Evolutionary conservation across 1,139 yeast species (phyloP).

Genomic region (Yamadazyma songkhlaensis): DNA sequence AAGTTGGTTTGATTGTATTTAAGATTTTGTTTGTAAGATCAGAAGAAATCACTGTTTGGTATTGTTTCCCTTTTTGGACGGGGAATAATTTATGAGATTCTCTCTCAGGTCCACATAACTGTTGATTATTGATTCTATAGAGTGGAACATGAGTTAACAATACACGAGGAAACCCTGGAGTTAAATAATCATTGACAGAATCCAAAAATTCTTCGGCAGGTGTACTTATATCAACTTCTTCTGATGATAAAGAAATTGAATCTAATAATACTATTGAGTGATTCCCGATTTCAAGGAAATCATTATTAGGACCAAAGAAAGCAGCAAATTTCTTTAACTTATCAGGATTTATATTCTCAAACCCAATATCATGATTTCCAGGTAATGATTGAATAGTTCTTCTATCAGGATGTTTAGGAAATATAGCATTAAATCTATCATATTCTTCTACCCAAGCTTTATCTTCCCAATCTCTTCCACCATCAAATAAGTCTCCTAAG

Average conservation of each 20-base stretch:
- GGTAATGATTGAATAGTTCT: slow-evolving; percentile 63
- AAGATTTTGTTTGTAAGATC: slow-evolving; percentile 58
- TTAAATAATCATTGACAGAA: slow-evolving; percentile 17
- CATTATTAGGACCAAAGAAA: slow-evolving; percentile 70
- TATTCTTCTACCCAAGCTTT: slow-evolving; percentile 70
- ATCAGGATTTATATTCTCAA: slow-evolving; percentile 61
- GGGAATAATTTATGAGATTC: slow-evolving; percentile 61
- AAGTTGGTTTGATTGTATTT: slow-evolving; percentile 54
- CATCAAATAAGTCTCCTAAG: slow-evolving; percentile 91
- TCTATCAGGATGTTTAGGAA: slow-evolving; percentile 48
- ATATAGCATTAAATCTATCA: slow-evolving; percentile 62
- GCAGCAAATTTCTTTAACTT: slow-evolving; percentile 60
- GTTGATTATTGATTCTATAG: slow-evolving; percentile 30
- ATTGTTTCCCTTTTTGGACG: slow-evolving; percentile 61
- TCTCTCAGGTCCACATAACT: slow-evolving; percentile 44
- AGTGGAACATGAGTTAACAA: slow-evolving; percentile 58
- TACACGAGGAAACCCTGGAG: slow-evolving; percentile 54
- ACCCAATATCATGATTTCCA: slow-evolving; percentile 96
- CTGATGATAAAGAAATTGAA: slow-evolving; percentile 69
- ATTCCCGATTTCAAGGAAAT: slow-evolving; percentile 58
- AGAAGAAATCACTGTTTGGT: slow-evolving; percentile 52
- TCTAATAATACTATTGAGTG: slow-evolving; percentile 78
- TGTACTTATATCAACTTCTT: slow-evolving; percentile 22
- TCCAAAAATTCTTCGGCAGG: slow-evolving; percentile 25
- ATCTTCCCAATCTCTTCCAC: slow-evolving; percentile 82